A percentile compares a stretch with the other conserved stretches of the same genome.
Conservation (phyloP, 2,329 filamentous ascomycete species). For the Pseudocercospora cruenta region DNA sequence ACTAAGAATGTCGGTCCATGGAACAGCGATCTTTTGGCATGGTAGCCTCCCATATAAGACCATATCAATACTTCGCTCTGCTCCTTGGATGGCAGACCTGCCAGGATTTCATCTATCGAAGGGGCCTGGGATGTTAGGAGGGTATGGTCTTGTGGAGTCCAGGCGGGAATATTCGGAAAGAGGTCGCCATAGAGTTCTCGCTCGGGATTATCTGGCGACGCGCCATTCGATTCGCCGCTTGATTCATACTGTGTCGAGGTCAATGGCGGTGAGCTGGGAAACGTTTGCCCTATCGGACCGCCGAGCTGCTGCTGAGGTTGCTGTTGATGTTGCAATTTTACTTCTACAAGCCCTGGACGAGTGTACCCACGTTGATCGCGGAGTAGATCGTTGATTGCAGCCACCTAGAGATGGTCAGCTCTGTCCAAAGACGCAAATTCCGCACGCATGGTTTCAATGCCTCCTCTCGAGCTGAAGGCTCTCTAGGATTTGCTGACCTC, state of each 20-base stretch:
- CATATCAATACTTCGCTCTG: conserved; percentile 29
- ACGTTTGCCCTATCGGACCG: conserved; percentile 24
- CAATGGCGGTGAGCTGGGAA: conserved; percentile 23
- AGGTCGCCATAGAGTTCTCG: conserved; percentile 28
- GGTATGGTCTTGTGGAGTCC: conserved; percentile 26
- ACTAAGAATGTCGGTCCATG: conserved; percentile 25
- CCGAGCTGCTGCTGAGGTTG: conserved; percentile 8
- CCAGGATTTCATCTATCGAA: conserved; percentile 25
- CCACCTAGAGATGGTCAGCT: conserved; percentile 16
- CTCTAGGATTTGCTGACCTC: conserved; percentile 12
- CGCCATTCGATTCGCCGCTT: conserved; percentile 13
- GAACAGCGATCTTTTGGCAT: conserved; percentile 27
- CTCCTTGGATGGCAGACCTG: conserved; percentile 24
- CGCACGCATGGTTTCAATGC: neutral
- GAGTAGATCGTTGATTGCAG: conserved; percentile 28
- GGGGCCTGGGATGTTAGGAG: conserved; percentile 21
- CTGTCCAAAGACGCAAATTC: neutral
- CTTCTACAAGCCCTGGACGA: neutral
- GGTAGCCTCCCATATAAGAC: conserved; percentile 30
- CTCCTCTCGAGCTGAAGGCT: neutral
- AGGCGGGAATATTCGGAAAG: conserved; percentile 27
- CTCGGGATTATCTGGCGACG: conserved; percentile 17
- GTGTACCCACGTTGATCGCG: conserved; percentile 18
- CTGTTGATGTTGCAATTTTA: neutral
- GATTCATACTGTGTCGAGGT: conserved; percentile 18